Conservation (phyloP, 2,329 filamentous ascomycete genomes). For the Hypoxylon sp. region DNA sequence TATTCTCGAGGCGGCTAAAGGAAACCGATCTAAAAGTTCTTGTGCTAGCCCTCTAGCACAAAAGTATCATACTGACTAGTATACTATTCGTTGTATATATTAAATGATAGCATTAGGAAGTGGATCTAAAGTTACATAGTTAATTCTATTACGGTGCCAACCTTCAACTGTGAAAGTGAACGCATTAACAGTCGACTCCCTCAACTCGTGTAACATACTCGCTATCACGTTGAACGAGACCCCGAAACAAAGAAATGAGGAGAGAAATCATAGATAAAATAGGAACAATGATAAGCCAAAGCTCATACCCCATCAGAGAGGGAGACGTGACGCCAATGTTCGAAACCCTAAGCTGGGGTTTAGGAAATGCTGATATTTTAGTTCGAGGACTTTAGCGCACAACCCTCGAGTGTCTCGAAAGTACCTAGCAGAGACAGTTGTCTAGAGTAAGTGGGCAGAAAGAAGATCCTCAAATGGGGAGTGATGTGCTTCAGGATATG, state of each 20-base stretch:
- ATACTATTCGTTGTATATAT: slow-evolving; percentile 2
- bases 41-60: neutral
- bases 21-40: neutral
- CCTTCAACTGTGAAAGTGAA: neutral
- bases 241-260: neutral
- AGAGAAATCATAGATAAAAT: neutral
- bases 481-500: neutral
- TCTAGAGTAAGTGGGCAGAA: no score
- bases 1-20: neutral
- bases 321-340: neutral
- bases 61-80: neutral
- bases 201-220: neutral
- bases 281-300: neutral
- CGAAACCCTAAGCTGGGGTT: neutral
- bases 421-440: no score
- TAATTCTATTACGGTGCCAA: neutral
- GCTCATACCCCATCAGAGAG: neutral
- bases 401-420: no score
- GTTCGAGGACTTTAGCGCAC: no score
- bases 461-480: no score
- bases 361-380: neutral
- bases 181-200: neutral
- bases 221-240: neutral
- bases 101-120: neutral
- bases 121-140: neutral